A percentile compares a stretch with the other conserved stretches of the same genome.
These are phyloP conservation scores for Fraxinus albicans DNA, from an alignment of 305 asterid genomes.

Conservation along the genomic window DNA sequence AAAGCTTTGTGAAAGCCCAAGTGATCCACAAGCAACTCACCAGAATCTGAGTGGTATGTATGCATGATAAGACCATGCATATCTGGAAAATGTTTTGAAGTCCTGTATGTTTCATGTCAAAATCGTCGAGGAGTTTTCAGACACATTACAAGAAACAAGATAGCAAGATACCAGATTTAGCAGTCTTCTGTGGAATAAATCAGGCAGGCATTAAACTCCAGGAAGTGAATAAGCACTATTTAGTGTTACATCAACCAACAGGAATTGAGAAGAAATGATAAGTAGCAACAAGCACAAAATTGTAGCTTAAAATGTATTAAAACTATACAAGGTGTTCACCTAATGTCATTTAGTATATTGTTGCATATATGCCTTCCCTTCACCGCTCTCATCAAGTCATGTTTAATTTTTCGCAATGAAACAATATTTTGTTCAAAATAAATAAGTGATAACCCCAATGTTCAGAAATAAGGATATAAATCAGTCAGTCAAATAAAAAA, in stretches of 20 bases:
- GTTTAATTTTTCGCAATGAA: slow-evolving; percentile 10
- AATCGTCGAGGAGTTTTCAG: slow-evolving; percentile 51
- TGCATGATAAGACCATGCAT: slow-evolving; percentile 88
- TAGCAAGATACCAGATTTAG: slow-evolving; percentile 25
- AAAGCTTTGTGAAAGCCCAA: slow-evolving; percentile 88
- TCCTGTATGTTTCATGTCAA: slow-evolving; percentile 78
- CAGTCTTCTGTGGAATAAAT: slow-evolving; percentile 17
- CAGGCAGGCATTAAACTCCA: slow-evolving; percentile 1
- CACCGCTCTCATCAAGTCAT: slow-evolving; percentile 11
- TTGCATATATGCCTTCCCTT: background rate
- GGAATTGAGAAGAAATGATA: background rate
- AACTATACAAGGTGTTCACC: background rate
- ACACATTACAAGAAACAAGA: slow-evolving; percentile 32
- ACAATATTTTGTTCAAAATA: background rate
- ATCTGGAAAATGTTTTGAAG: slow-evolving; percentile 73
- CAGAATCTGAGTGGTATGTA: slow-evolving; percentile 63
- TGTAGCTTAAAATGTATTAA: background rate
- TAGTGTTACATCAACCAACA: slow-evolving; percentile 11
- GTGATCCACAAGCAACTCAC: slow-evolving; percentile 75
- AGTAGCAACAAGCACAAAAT: background rate
- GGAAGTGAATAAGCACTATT: background rate
- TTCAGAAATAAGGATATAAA: slow-evolving; percentile 2
- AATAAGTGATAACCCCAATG: background rate
- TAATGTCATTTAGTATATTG: background rate
- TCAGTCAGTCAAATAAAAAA: background rate